Percentiles rank a stretch among this genome's conserved stretches.
Conservation (phyloP, 768 basidiomycete genomes). For the Xanthoconium stramineum region DNA sequence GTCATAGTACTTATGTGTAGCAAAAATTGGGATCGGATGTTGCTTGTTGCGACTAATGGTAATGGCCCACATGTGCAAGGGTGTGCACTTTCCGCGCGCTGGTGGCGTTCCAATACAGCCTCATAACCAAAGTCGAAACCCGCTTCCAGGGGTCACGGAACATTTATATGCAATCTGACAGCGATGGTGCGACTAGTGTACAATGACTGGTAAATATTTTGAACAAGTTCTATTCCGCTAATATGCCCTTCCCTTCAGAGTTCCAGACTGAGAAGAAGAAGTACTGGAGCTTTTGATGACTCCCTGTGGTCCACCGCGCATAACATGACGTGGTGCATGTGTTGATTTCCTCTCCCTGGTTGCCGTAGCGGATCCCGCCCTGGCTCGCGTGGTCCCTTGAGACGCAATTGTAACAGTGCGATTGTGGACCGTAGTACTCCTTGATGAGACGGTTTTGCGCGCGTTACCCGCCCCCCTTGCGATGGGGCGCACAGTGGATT, state of each 20-base stretch:
- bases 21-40: too few species aligned
- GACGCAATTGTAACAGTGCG: conserved; percentile 9
- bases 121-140: background rate
- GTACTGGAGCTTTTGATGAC: conserved; percentile 22
- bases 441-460: conserved; percentile 14
- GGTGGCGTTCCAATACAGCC: too few species aligned
- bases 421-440: conserved; percentile 5
- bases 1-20: too few species aligned
- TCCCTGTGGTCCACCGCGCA: conserved; percentile 9
- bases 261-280: conserved; percentile 27
- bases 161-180: conserved; percentile 6
- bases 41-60: too few species aligned
- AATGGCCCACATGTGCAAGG: too few species aligned
- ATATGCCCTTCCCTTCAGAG: conserved; percentile 15
- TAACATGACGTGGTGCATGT: conserved; percentile 6
- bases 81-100: too few species aligned
- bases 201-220: conserved; percentile 16
- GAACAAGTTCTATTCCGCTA: conserved; percentile 5
- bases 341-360: conserved; percentile 14
- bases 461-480: conserved; percentile 9
- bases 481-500: conserved; percentile 25
- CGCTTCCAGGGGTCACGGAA: background rate
- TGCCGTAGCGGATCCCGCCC: conserved; percentile 9
- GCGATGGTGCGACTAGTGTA: conserved; percentile 20
- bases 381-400: conserved; percentile 8